Percentiles rank a stretch among this genome's conserved stretches.
phyloP scores from a whole-genome alignment of 768 basidiomycete species.

The Strobilomyces echinocephalus region DNA sequence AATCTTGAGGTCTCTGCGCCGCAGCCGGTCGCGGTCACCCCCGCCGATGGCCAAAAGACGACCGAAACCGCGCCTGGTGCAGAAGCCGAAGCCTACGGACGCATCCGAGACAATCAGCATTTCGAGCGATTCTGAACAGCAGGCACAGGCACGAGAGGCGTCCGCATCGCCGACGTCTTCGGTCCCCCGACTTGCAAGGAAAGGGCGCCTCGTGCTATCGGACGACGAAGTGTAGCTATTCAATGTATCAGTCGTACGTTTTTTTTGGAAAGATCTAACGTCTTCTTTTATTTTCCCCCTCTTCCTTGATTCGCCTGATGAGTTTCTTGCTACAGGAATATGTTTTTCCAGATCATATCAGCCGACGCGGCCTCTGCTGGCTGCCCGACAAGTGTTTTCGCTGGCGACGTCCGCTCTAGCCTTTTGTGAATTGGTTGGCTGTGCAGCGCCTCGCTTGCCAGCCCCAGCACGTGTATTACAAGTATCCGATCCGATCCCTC shows the following conservation, averaged over 20 bases:
- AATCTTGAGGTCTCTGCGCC: conserved; percentile 17
- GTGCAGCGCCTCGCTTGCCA: neutral
- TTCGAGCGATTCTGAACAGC: conserved; percentile 21
- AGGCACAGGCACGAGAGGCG: neutral
- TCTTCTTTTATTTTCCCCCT: neutral
- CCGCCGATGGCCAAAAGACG: conserved; percentile 19
- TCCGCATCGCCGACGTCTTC: neutral
- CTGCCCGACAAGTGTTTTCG: neutral
- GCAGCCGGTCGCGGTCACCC: conserved; percentile 24
- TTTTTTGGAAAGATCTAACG: conserved; percentile 2
- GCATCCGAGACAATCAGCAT: conserved; percentile 14
- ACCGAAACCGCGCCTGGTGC: conserved; percentile 40
- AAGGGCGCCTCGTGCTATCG: conserved; percentile 33
- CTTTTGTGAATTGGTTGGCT: conserved; percentile 1
- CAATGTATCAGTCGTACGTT: conserved; percentile 9
- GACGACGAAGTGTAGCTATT: conserved; percentile 34
- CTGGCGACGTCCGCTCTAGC: neutral
- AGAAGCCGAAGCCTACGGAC: conserved; percentile 24
- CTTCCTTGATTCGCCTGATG: conserved; percentile 3
- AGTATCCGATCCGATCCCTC: conserved; percentile 16
- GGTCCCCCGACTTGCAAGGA: conserved; percentile 19
- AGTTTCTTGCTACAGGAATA: conserved; percentile 6
- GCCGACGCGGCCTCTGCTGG: neutral
- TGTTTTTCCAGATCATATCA: neutral
- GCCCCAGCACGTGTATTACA: neutral